Evolutionary conservation across 2,329 filamentous ascomycete species (phyloP).

Genomic region (Penicillium glabrum): DNA sequence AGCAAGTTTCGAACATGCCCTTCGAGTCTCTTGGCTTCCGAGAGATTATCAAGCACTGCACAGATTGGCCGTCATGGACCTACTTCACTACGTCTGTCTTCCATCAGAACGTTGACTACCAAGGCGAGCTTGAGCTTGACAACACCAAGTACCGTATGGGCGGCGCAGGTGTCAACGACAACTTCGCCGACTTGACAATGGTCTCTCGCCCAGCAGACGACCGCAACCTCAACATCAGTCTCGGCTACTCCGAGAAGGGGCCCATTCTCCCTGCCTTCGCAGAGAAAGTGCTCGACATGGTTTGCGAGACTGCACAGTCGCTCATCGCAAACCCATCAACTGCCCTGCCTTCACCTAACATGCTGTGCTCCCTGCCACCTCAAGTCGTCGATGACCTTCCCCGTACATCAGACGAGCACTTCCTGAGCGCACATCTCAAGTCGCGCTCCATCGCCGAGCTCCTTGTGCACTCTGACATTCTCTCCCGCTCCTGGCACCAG

Average conservation of each 20-base stretch:
- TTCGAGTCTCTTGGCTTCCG: conserved; percentile 57
- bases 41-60: conserved; percentile 52
- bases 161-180: conserved; percentile 40
- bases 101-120: conserved; percentile 39
- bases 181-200: conserved; percentile 41
- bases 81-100: conserved; percentile 44
- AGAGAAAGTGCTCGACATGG: conserved; percentile 39
- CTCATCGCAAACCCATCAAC: conserved; percentile 38
- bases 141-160: conserved; percentile 40
- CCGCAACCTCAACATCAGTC: conserved; percentile 34
- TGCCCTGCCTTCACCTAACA: conserved; percentile 33
- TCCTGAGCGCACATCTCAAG: conserved; percentile 39
- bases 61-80: conserved; percentile 42
- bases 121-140: conserved; percentile 38
- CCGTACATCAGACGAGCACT: conserved; percentile 29
- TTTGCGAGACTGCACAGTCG: conserved; percentile 38
- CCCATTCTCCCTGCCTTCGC: conserved; percentile 34
- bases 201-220: conserved; percentile 37
- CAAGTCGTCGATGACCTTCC: conserved; percentile 31
- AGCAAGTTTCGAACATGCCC: conserved; percentile 57
- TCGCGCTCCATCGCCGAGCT: conserved; percentile 39
- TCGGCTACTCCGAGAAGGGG: conserved; percentile 41
- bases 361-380: conserved; percentile 31
- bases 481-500: conserved; percentile 42
- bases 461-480: conserved; percentile 39